These are phyloP conservation scores for Calonectria leucothoes DNA, from an alignment of 2,329 filamentous ascomycete genomes.

Conservation along the genomic window DNA sequence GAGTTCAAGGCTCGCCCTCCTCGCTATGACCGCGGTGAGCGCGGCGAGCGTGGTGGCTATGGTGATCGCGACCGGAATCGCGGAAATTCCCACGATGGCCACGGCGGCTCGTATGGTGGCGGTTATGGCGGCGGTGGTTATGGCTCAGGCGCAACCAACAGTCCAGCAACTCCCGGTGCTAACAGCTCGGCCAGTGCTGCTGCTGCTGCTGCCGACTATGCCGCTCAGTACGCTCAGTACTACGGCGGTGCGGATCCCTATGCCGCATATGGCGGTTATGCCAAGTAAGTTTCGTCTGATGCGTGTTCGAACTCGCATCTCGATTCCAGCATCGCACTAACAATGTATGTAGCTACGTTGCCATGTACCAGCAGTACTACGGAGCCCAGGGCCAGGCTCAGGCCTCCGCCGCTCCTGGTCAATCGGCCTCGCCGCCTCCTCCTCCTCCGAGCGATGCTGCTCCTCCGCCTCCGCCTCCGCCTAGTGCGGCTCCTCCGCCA, in stretches of 20 bases:
- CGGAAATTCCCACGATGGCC: conserved; percentile 49
- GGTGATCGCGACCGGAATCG: conserved; percentile 45
- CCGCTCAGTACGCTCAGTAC: conserved; percentile 86
- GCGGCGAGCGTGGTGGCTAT: conserved; percentile 54
- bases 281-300: conserved; percentile 64
- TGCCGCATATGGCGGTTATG: conserved; percentile 89
- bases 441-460: conserved; percentile 70
- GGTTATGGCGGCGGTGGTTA: conserved; percentile 44
- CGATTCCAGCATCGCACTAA: conserved; percentile 33
- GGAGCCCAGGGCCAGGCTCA: conserved; percentile 61
- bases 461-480: conserved; percentile 72
- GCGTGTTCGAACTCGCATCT: not conserved
- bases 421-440: conserved; percentile 64
- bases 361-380: conserved; percentile 81
- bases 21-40: conserved; percentile 64
- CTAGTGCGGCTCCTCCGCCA: conserved; percentile 67
- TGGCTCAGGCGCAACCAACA: conserved; percentile 50
- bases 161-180: conserved; percentile 47
- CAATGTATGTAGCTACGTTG: conserved; percentile 62
- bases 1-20: conserved; percentile 87
- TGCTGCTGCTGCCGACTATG: conserved; percentile 68
- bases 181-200: conserved; percentile 43
- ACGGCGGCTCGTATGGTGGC: conserved; percentile 46
- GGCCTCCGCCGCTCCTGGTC: conserved; percentile 54
- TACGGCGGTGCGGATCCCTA: conserved; percentile 84